Percentiles rank a stretch among this genome's conserved stretches.
Conservation (phyloP, 192 early-diverging fungal genomes). For the Rhizophagus clarus region DNA sequence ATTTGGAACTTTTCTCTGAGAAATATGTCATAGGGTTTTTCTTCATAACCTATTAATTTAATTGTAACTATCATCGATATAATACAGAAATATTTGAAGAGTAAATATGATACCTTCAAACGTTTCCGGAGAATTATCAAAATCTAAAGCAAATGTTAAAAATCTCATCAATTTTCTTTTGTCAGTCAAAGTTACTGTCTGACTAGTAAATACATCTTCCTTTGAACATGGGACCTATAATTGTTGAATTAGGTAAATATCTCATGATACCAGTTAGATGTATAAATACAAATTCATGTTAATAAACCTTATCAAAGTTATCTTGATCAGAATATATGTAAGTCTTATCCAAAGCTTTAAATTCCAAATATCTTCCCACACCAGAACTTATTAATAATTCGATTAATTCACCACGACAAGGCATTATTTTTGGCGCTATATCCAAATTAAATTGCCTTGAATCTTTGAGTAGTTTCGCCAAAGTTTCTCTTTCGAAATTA, state of each 20-base stretch:
- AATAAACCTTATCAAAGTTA: conserved; percentile 50
- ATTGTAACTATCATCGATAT: neutral
- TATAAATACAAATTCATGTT: neutral
- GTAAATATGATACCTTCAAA: conserved; percentile 41
- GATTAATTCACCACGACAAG: conserved; percentile 69
- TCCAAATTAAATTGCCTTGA: conserved; percentile 70
- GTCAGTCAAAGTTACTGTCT: conserved; percentile 73
- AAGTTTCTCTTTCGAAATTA: conserved; percentile 27
- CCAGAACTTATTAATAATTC: conserved; percentile 76
- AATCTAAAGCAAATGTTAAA: conserved; percentile 64
- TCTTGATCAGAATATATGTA: conserved; percentile 52
- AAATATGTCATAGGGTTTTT: conserved; percentile 45
- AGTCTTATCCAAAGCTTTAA: conserved; percentile 76
- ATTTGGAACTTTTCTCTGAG: conserved; percentile 61
- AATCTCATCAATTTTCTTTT: conserved; percentile 93
- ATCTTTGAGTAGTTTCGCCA: conserved; percentile 46
- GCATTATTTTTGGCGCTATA: conserved; percentile 68
- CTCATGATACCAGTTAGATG: neutral
- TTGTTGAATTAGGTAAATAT: neutral
- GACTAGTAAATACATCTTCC: conserved; percentile 88
- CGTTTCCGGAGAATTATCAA: conserved; percentile 42
- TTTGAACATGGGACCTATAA: conserved; percentile 80
- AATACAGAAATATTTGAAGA: neutral
- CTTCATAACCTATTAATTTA: conserved; percentile 44
- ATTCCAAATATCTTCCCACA: conserved; percentile 86